Percentiles rank a stretch among this genome's conserved stretches.
Conservation (phyloP, 1,284 basidiomycete species). For the Tetrapyrgos nigripes region DNA sequence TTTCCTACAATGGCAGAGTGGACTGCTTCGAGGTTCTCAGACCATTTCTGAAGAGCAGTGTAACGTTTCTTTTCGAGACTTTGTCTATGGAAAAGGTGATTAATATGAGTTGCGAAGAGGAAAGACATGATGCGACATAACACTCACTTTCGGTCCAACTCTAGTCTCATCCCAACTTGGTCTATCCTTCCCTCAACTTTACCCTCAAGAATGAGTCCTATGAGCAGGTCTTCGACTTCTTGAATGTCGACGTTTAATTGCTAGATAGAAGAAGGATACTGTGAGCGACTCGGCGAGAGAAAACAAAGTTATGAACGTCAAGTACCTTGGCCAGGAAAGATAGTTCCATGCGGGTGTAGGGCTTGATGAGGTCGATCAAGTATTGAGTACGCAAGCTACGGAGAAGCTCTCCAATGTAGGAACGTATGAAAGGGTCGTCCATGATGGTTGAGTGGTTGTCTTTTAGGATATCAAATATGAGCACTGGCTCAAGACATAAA, state of each 20-base stretch:
- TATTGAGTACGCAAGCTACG: conserved; percentile 94
- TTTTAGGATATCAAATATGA: conserved; percentile 34
- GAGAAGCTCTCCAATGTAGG: conserved; percentile 95
- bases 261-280: conserved; percentile 45
- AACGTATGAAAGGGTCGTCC: conserved; percentile 92
- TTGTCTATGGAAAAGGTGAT: conserved; percentile 56
- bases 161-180: conserved; percentile 91
- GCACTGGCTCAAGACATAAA: conserved; percentile 8
- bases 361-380: conserved; percentile 96
- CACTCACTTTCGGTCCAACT: conserved; percentile 86
- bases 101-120: conserved; percentile 10
- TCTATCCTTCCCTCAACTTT: conserved; percentile 96
- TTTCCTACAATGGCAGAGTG: conserved; percentile 79
- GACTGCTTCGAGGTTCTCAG: conserved; percentile 74
- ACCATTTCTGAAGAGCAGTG: conserved; percentile 83
- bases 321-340: conserved; percentile 91
- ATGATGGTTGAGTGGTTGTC: conserved; percentile 95
- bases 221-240: conserved; percentile 93
- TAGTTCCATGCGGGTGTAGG: conserved; percentile 93
- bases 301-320: conserved; percentile 39
- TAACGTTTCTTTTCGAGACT: conserved; percentile 86
- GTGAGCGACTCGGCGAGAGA: conserved; percentile 10
- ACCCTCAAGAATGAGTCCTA: conserved; percentile 93
- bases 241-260: conserved; percentile 90
- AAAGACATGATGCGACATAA: conserved; percentile 2